Percentiles rank a stretch among this genome's conserved stretches.
Conservation (phyloP, 1,284 basidiomycete species). For the Boletus coffeatus region DNA sequence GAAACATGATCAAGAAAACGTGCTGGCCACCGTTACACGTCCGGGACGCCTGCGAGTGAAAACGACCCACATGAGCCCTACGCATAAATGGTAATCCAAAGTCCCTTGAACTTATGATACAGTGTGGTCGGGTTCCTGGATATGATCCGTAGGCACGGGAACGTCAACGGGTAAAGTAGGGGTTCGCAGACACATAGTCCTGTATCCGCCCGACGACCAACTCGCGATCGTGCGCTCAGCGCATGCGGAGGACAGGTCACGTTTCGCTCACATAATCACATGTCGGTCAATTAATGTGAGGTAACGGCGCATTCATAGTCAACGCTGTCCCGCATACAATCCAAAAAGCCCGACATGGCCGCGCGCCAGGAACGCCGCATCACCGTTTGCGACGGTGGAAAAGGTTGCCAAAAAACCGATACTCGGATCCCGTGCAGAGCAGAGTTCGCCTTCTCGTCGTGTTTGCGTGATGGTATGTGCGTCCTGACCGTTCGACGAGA, state of each 20-base stretch:
- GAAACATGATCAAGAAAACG: conserved; percentile 6
- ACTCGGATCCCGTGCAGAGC: conserved; percentile 6
- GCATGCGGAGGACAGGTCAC: background rate
- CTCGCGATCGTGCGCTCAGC: background rate
- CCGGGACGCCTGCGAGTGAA: conserved; percentile 6
- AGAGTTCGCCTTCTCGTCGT: conserved; percentile 1
- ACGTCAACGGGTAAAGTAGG: background rate
- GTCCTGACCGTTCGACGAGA: conserved; percentile 1
- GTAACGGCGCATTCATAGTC: conserved; percentile 2
- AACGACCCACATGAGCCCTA: background rate
- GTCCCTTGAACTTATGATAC: background rate
- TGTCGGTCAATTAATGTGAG: background rate
- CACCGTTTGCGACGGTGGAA: conserved; percentile 1
- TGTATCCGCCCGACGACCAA: background rate
- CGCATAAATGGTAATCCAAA: background rate
- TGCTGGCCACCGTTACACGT: conserved; percentile 1
- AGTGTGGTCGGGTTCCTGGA: conserved; percentile 6
- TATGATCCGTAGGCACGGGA: conserved; percentile 17
- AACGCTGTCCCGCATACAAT: conserved; percentile 2
- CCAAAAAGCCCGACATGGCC: background rate
- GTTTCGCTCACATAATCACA: background rate
- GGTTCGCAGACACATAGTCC: background rate
- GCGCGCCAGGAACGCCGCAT: conserved; percentile 6
- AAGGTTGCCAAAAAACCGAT: conserved; percentile 4
- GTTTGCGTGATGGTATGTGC: background rate